Evolutionary conservation across 805 yeast species (phyloP), one percentile per base, ranked within the genome.

Genomic region (Monosporozyma servazzii): DNA sequence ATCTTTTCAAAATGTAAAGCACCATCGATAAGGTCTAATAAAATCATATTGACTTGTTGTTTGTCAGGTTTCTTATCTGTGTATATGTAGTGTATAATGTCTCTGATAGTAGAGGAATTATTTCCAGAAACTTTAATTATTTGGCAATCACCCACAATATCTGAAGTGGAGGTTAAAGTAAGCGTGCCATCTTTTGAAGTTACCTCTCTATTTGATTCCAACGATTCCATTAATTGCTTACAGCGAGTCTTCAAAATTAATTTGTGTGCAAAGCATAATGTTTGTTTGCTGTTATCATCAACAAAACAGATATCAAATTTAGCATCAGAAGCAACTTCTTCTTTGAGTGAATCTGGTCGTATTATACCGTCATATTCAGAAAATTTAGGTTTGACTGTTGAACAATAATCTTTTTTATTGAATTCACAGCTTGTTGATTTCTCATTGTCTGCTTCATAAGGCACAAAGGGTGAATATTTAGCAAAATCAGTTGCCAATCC

Each of bases 401-500:
- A 31, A 31, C n/a, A 21, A 7, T 33, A 36, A 31, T 31, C 40
- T 41, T 41, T 10, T n/a, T 3, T 8, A 23, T 41, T 20, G 10
- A 30, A 44, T 5, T 17, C 13, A 5, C 9, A 10, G 9, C 3
- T 41, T 5, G 20, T 2, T 23, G 8, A 41, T 8, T 17, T 44
- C n/a, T 30, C 17, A 1, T 31, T 8, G 18, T 29, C 33, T 3
- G 15, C 33, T 33, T 33, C 17, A 33, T 33, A 33, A 33, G 37
- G 15, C 4, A 30, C 49, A 13, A 79, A 56, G 0, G 82, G 80
- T 5, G 87, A 81, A 41, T 83, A 67, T 42, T 70, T 69, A 8
- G 74, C 74, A 58, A 86, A 71, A 58, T 86, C 89, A 33, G 67
- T 65, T 11, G 72, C 57, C 39, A 84, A 70, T 15, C 72, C 68